Evolutionary conservation across 2,329 filamentous ascomycete genomes (phyloP).

Genomic region (Diaporthe sp.): DNA sequence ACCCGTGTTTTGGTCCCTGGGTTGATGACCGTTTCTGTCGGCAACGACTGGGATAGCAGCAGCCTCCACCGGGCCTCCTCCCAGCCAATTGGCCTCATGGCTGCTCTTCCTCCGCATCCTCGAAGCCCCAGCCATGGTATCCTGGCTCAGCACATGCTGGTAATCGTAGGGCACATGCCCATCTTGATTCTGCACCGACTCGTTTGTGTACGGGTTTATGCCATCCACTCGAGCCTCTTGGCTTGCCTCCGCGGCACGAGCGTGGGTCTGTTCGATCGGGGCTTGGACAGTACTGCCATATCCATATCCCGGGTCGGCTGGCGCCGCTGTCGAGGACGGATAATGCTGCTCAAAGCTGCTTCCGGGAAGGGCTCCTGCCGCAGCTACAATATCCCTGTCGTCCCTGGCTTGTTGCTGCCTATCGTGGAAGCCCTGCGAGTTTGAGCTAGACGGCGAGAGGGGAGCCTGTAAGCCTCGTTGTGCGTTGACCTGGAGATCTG

Average conservation of each 20-base stretch:
- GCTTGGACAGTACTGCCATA: constrained; percentile 59
- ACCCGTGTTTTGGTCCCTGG: not conserved
- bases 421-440: constrained; percentile 66
- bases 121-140: not conserved
- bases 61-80: not conserved
- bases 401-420: constrained; percentile 30
- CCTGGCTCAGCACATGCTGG: constrained; percentile 8
- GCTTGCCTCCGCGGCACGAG: constrained; percentile 61
- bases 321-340: constrained; percentile 28
- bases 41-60: constrained; percentile 11
- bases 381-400: constrained; percentile 70
- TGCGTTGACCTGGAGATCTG: constrained; percentile 85
- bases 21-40: not conserved
- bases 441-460: constrained; percentile 84
- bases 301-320: constrained; percentile 40
- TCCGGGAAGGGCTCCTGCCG: constrained; percentile 65
- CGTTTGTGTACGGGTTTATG: constrained; percentile 66
- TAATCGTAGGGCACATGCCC: constrained; percentile 18
- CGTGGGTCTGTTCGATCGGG: constrained; percentile 60
- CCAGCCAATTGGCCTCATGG: constrained; percentile 9
- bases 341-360: constrained; percentile 51
- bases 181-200: constrained; percentile 46
- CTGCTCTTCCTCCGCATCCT: constrained; percentile 11
- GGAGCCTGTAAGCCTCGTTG: constrained; percentile 83
- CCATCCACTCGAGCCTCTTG: constrained; percentile 64